Conservation (phyloP, 805 yeast genomes). For the Zygoascus flipseniorum region DNA sequence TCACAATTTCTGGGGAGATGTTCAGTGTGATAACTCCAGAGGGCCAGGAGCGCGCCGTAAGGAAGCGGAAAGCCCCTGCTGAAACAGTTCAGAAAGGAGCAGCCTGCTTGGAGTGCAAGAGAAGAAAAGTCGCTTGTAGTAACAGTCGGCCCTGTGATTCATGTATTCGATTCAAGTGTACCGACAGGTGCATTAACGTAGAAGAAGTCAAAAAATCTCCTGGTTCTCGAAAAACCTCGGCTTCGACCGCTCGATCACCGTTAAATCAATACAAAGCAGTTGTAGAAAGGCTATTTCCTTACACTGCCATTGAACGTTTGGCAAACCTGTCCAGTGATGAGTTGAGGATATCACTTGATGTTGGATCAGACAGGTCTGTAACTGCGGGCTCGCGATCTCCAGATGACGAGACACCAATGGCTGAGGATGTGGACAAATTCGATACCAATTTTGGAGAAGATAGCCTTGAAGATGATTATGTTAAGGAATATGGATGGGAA, state of each 20-base stretch:
- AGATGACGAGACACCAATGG: background rate
- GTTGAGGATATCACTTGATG: background rate
- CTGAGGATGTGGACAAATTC: background rate
- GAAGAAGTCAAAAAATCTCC: background rate
- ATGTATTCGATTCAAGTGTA: background rate
- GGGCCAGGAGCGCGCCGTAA: too few species aligned
- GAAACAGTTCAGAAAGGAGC: too few species aligned
- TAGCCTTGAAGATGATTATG: background rate
- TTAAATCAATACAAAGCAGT: background rate
- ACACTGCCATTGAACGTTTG: background rate
- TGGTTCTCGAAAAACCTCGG: background rate
- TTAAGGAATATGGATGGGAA: conserved; percentile 1
- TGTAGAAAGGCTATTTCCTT: background rate
- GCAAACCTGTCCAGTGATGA: background rate
- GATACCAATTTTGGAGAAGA: background rate
- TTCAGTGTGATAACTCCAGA: too few species aligned
- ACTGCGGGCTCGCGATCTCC: background rate
- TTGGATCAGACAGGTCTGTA: background rate
- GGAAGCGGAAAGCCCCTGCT: too few species aligned
- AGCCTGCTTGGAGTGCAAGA: conserved; percentile 1
- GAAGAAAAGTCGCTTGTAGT: background rate
- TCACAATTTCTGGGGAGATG: too few species aligned
- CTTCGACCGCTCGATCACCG: background rate
- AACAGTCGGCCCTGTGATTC: background rate
- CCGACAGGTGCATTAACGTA: background rate